Evolutionary conservation across 140 eudicot genomes (phyloP).

Genomic region (Erigeron philadelphicus): DNA sequence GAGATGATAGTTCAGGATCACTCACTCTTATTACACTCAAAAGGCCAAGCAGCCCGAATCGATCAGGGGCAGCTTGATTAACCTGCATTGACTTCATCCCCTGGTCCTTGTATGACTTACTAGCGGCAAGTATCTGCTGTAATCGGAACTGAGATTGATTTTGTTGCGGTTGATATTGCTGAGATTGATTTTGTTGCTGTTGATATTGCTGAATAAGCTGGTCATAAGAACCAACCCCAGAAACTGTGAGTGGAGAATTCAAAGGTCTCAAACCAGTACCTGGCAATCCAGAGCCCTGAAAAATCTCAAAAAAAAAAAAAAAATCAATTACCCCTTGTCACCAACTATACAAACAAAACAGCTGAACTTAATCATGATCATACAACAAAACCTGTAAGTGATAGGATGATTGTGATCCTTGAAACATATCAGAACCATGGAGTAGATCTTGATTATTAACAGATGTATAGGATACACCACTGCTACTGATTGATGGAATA

Average conservation of each 20-base stretch:
- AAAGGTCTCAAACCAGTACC: conserved; percentile 69
- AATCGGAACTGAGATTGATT: conserved; percentile 73
- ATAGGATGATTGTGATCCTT: conserved; percentile 56
- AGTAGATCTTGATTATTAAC: conserved; percentile 65
- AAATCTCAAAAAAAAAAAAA: conserved; percentile 8
- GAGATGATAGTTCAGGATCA: conserved; percentile 74
- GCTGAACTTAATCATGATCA: not conserved
- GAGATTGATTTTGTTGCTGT: conserved; percentile 65
- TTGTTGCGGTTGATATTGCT: conserved; percentile 78
- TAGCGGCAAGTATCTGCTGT: conserved; percentile 50
- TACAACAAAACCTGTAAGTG: conserved; percentile 52
- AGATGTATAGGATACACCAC: conserved; percentile 52
- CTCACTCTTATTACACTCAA: conserved; percentile 85
- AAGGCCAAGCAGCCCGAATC: conserved; percentile 79
- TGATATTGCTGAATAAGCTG: conserved; percentile 88
- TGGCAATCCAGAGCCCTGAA: conserved; percentile 65
- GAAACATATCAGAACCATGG: conserved; percentile 69
- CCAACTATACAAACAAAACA: not conserved
- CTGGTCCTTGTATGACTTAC: conserved; percentile 75
- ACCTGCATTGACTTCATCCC: conserved; percentile 64
- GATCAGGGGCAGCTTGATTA: conserved; percentile 51
- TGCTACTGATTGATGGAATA: conserved; percentile 31
- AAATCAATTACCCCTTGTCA: not conserved
- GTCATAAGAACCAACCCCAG: conserved; percentile 73
- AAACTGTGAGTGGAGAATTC: conserved; percentile 50